These are phyloP conservation scores for Paramecium octaurelia DNA, from an alignment of 73 alveolate genomes.

Conservation along the genomic window DNA sequence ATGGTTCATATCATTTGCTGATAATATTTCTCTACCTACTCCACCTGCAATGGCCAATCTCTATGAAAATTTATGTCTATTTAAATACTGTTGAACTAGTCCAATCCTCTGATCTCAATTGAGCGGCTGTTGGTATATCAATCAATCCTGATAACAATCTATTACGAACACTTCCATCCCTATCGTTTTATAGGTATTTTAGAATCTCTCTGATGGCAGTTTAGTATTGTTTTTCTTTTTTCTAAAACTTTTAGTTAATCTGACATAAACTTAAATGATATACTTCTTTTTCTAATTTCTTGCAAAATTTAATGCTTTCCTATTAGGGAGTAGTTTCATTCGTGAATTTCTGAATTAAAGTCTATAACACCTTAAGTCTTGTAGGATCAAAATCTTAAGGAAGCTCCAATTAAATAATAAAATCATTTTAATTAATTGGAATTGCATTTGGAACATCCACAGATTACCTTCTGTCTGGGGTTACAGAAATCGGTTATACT, in stretches of 20 bases:
- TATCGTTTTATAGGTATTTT: background rate
- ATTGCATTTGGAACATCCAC: background rate
- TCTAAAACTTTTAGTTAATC: background rate
- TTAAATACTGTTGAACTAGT: background rate
- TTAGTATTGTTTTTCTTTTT: background rate
- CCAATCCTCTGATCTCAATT: conserved; percentile 25
- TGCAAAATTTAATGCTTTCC: background rate
- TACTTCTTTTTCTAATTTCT: conserved; percentile 35
- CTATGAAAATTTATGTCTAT: background rate
- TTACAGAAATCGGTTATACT: background rate
- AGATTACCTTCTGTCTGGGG: background rate
- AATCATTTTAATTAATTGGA: background rate
- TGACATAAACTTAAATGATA: background rate
- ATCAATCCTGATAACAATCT: conserved; percentile 23
- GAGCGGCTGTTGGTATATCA: conserved; percentile 16
- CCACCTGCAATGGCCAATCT: background rate
- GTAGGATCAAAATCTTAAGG: background rate
- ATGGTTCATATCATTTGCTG: conserved; percentile 40
- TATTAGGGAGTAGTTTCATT: background rate
- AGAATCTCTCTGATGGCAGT: background rate
- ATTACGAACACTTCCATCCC: conserved; percentile 22
- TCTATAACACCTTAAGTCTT: background rate
- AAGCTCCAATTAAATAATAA: background rate
- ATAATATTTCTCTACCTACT: background rate
- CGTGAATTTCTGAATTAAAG: background rate